Base-by-base conservation (phyloP, 1,284 basidiomycete genomes). In the Tranzscheliella williamsii region DNA sequence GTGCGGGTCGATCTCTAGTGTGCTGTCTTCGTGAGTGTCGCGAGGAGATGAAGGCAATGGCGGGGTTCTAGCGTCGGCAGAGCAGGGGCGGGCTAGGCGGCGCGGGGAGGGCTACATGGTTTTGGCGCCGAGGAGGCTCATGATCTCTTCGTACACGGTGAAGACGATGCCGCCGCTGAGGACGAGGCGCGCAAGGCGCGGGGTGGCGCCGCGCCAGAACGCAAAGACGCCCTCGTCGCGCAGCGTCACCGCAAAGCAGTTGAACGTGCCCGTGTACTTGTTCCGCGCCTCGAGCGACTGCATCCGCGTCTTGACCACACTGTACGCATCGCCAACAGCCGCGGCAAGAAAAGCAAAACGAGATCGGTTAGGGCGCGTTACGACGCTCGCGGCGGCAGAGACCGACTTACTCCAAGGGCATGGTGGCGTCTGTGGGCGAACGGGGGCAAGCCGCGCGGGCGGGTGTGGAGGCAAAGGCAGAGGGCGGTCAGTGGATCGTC, bases 261-360 rank as follows among this genome's bases (percentile, higher is more conserved):
- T 91, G 80, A 96, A 88, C 1, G 92, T 88, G 76, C 93, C 95
- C 31, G 85, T 84, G 79, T 97, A 98, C 63, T 91, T 86, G 32
- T 84, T 80, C 16, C 85, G 83, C 2, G 92, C 94, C 62, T 86
- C 84, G 23, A 97, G 83, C 1, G 90, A 87, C 78, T 98, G 94
- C 94, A 98, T 97, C 32, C 94, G 85, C 11, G 94, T 97, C 80
- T 97, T 97, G 80, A 97, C 85, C 16, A 97, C 92, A 74, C 91
- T 94, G 67, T 29, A 17, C 32, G 18, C 27, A 29, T 11, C n/a
- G 27, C 27, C 9, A 29, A 11, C 11, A n/a, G 9, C n/a, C 27
- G 27, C 11, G 9, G n/a, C n/a, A 29, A 11, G 27, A 11, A 29
- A 29, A n/a, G 9, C 9, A 17, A 24, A n/a, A 20, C 8, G 23